Evolutionary conservation across 331 rosid genomes (phyloP).

Genomic region (Cucumis variabilis): DNA sequence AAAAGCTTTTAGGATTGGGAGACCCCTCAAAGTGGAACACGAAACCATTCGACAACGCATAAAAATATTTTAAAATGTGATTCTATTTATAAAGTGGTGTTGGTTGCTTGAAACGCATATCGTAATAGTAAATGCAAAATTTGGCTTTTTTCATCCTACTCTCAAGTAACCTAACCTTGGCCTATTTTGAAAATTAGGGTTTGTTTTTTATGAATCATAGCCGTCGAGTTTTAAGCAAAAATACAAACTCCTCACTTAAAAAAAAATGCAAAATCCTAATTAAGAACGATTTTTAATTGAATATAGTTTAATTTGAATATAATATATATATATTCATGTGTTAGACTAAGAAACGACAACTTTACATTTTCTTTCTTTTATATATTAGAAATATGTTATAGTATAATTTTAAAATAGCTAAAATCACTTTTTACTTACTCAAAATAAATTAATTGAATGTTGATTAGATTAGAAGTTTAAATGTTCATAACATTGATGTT

Average conservation of each 20-base stretch:
- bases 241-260: background rate
- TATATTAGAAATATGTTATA: too few relatives aligned
- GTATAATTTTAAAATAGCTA: too few relatives aligned
- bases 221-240: background rate
- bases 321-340: background rate
- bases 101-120: constrained; percentile 3
- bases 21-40: constrained; percentile 25
- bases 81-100: background rate
- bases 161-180: background rate
- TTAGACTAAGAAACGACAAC: too few relatives aligned
- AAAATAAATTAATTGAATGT: too few relatives aligned
- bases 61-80: background rate
- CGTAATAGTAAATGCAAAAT: background rate
- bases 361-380: too few relatives aligned
- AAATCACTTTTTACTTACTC: too few relatives aligned
- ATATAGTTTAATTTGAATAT: too few relatives aligned
- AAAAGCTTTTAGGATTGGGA: background rate
- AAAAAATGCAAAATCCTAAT: background rate
- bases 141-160: background rate
- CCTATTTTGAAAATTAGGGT: background rate
- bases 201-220: background rate
- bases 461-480: too few relatives aligned
- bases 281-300: too few relatives aligned
- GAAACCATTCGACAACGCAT: constrained; percentile 15
- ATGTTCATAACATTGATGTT: too few relatives aligned